phyloP scores from a whole-genome alignment of 1,284 basidiomycete species.

The Sanghuangporus baumii region DNA sequence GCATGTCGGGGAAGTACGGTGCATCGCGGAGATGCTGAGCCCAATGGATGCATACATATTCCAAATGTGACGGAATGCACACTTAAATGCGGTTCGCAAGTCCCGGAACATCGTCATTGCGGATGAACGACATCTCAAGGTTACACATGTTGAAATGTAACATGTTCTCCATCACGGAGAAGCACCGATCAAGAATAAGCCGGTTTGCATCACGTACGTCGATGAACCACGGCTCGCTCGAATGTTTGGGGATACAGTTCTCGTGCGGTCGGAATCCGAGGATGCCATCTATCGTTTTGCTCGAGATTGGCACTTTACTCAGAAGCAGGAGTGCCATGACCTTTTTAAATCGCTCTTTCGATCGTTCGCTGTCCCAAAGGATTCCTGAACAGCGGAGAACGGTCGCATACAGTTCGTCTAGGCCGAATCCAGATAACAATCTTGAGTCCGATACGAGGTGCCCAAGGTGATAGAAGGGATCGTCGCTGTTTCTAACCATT shows the following conservation, averaged over 20 bases:
- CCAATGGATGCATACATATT: constrained; percentile 7
- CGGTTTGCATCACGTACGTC: not conserved
- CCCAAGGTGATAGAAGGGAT: not conserved
- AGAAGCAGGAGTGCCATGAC: not conserved
- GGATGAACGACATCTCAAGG: constrained; percentile 2
- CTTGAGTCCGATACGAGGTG: not conserved
- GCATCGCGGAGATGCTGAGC: constrained; percentile 1
- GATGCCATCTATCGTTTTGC: not conserved
- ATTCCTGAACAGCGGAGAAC: not conserved
- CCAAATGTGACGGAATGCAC: not conserved
- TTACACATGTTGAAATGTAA: constrained; percentile 20
- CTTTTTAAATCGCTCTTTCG: not conserved
- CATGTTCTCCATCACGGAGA: constrained; percentile 7
- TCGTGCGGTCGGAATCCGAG: not conserved
- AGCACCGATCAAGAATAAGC: not conserved
- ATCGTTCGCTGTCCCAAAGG: not conserved
- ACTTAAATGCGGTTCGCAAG: not conserved
- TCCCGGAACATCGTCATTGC: constrained; percentile 1
- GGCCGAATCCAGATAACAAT: not conserved
- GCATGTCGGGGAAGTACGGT: not conserved
- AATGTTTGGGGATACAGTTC: not conserved
- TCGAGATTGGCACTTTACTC: not conserved
- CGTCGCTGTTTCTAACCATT: not conserved
- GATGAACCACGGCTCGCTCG: not conserved
- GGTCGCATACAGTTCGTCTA: not conserved